Evolutionary conservation across 331 rosid genomes (phyloP).

Genomic region (Rhamnella rubrinervis): DNA sequence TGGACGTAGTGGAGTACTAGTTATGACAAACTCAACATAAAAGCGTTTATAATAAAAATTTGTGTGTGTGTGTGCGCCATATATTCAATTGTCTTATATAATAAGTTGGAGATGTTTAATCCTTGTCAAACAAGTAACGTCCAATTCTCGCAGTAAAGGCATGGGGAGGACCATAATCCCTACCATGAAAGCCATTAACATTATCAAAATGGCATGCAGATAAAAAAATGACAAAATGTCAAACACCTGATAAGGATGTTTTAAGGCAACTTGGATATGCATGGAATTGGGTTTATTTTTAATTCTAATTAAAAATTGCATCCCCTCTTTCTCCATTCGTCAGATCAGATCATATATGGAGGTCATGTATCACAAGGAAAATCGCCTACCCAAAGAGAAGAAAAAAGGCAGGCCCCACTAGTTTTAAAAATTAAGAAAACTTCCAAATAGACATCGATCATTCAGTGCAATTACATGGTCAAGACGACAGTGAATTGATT

Average conservation of each 20-base stretch:
- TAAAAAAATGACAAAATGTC: conserved; percentile 15
- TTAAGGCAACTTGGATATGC: conserved; percentile 7
- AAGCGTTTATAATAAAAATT: too few species aligned
- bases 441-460: too few species aligned
- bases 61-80: too few species aligned
- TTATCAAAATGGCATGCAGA: conserved; percentile 5
- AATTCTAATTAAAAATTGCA: background rate
- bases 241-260: background rate
- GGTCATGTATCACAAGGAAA: too few species aligned
- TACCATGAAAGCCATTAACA: conserved; percentile 6
- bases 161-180: conserved; percentile 13
- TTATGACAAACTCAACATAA: too few species aligned
- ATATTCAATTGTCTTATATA: too few species aligned
- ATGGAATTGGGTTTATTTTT: background rate
- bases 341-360: background rate
- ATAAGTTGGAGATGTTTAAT: conserved; percentile 10
- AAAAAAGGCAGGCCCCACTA: too few species aligned
- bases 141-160: conserved; percentile 31
- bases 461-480: too few species aligned
- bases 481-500: too few species aligned
- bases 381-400: too few species aligned
- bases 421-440: too few species aligned
- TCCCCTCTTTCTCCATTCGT: background rate
- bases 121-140: conserved; percentile 25
- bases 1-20: too few species aligned